Evolutionary conservation across 768 basidiomycete species (phyloP), one percentile per base, ranked within the genome.

Genomic region (Vararia minispora): DNA sequence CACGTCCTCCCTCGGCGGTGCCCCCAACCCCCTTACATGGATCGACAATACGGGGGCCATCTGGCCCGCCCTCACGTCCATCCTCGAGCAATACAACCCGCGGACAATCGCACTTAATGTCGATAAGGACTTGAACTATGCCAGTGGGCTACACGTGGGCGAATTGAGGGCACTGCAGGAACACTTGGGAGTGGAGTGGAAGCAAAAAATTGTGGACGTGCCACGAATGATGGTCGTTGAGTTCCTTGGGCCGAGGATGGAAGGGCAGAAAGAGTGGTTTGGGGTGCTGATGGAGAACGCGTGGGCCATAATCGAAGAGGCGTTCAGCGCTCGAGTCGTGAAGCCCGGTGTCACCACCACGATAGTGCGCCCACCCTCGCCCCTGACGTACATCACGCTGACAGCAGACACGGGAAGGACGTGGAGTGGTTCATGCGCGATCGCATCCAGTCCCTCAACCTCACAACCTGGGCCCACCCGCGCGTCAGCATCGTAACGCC

Each of bases 341-440:
- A 43, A 53, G 14, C 63, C 68, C 13, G 66, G 68, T 4, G 40
- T 59, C 17, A 74, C 70, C 4, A 68, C 63, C 4, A 66, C 69
- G 11, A 26, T 4, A 4, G 18, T 23, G 12, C 12, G 35, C 16
- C 23, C n/a, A n/a, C n/a, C 33, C 21, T 30, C 12, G 35, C 13
- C 17, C 30, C 10, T 20, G 6, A n/a, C 11, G n/a, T n/a, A 18
- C 33, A 18, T 14, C 13, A 16, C 4, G 13, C 38, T n/a, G n/a
- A n/a, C n/a, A n/a, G n/a, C n/a, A n/a, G n/a, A n/a, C n/a, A n/a
- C n/a, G n/a, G n/a, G n/a, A n/a, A 69, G 67, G 71, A 74, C 46
- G 47, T 74, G 13, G 61, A 63, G 39, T 74, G 71, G 71, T 71
- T 66, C 66, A 72, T 69, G 50, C 58, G 68, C 24, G 69, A 70